Base-by-base conservation (phyloP, 148 eudicot species). In the Persicaria maculosa region DNA sequence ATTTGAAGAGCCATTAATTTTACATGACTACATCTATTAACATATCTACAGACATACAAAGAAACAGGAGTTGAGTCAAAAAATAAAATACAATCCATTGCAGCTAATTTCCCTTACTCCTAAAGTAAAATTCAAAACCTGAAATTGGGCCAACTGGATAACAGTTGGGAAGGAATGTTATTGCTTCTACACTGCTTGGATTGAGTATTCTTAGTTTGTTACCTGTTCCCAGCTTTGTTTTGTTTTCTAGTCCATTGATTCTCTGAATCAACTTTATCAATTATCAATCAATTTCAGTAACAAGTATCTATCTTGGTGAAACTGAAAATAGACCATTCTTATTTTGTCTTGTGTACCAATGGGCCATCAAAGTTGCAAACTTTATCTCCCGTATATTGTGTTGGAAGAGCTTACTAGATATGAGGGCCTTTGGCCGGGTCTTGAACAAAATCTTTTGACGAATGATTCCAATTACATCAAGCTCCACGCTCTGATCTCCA, bases 381-480 rank as follows among this genome's bases (percentile, higher is more conserved):
- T 17, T 16, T 16, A 58, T 40, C 17, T 17, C 11, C 43, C 59
- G 20, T 19, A 6, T 20, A 55, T 31, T 31, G 69, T 3, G 68
- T 36, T 45, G 17, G 17, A 20, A 76, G 44, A 77, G 25, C 87
- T 85, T 83, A 88, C 88, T 83, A 1, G 90, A 81, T 45, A 95
- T 95, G 73, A 95, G 86, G 9, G 99, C 97, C 81, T 83, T 92
- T 1, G 99, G 96, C 64, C 99, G 84, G 59, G 90, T 95, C 83
- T 95, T 95, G 87, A 95, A 95, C 81, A 92, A 47, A 79, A 95
- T 88, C 80, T 84, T 82, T 54, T 95, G 96, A 46, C 96, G 85
- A 65, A 95, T 85, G 72, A 95, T 77, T 54, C 99, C 97, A 62
- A 92, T 69, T 40, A 89, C 97, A 73, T 95, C 94, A 82, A 95